phyloP scores from a whole-genome alignment of 345 rosid species.

The Mercurialis annua region DNA sequence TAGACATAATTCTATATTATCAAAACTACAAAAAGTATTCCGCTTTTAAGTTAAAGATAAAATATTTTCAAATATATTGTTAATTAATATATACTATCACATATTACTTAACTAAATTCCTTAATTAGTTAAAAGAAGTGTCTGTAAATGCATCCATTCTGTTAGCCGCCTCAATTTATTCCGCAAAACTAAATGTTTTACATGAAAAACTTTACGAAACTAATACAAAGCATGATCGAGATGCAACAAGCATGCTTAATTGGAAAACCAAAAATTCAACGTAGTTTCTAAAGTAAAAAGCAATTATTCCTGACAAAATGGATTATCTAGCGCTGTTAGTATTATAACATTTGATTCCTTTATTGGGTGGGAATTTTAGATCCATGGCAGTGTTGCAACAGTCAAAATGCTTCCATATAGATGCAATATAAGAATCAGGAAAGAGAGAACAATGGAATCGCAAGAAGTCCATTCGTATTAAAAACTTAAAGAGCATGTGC shows the following conservation, averaged over 20 bases:
- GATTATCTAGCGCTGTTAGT: neutral
- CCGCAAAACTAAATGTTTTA: neutral
- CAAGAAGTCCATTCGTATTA: neutral
- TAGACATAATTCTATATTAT: no score
- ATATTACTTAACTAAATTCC: no score
- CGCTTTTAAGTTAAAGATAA: no score
- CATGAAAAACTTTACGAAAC: neutral
- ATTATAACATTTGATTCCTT: neutral
- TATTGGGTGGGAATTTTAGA: neutral
- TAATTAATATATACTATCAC: no score
- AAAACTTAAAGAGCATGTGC: conserved; percentile 1
- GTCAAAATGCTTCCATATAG: neutral
- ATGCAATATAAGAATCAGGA: neutral
- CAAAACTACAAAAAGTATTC: no score
- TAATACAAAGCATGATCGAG: neutral
- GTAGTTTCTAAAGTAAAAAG: neutral
- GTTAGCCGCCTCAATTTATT: neutral
- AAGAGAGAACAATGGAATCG: neutral
- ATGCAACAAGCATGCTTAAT: neutral
- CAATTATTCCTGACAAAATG: neutral
- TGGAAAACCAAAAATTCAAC: neutral
- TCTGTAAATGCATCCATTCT: neutral
- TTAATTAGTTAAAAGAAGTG: no score
- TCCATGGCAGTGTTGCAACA: neutral
- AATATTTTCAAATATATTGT: no score